Evolutionary conservation across 345 rosid species (phyloP), one percentile per base, ranked within the genome.

Genomic region (Murraya paniculata): DNA sequence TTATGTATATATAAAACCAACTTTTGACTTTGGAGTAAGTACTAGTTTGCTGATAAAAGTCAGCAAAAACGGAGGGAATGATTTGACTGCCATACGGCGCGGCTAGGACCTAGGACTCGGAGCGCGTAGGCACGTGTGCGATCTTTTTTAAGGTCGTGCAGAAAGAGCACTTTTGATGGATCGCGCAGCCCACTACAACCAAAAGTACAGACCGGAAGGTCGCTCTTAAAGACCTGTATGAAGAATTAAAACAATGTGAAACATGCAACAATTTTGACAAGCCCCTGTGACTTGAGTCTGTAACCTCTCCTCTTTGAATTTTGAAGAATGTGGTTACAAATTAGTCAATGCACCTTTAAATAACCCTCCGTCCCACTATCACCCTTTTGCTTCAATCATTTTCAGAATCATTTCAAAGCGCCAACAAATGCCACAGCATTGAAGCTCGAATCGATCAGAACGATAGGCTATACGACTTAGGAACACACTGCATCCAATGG

Each of bases 241-340:
- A 21, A 48, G 56, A 76, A 35, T 4, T 50, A 55, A 66, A 66
- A 55, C 73, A 76, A 66, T 67, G 79, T 76, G 79, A 27, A 76
- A 76, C 36, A 76, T 66, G 79, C 64, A 61, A 64, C 64, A 5
- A 56, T 2, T 56, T 31, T 5, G 33, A 45, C 18, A 39, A 3
- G 50, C 16, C 11, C 50, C 50, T 45, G 50, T 4, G 18, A 11
- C 16, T 11, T 3, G 50, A 45, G 4, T 41, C 50, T 0, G 18
- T 45, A 45, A 45, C 50, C 50, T 11, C 4, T 45, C 50, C 18
- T 41, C 4, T 24, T 60, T 60, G 28, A 55, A 55, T 6, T 62
- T 62, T 27, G 7, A 6, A 62, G 55, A 39, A 36, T 1, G 39
- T 35, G 68, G 50, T 45, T 64, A 16, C 24, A 4, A 39, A 24